Evolutionary conservation across 208 protist genomes (phyloP), one percentile per base, ranked within the genome.

Genomic region (Novymonas esmeraldas): DNA sequence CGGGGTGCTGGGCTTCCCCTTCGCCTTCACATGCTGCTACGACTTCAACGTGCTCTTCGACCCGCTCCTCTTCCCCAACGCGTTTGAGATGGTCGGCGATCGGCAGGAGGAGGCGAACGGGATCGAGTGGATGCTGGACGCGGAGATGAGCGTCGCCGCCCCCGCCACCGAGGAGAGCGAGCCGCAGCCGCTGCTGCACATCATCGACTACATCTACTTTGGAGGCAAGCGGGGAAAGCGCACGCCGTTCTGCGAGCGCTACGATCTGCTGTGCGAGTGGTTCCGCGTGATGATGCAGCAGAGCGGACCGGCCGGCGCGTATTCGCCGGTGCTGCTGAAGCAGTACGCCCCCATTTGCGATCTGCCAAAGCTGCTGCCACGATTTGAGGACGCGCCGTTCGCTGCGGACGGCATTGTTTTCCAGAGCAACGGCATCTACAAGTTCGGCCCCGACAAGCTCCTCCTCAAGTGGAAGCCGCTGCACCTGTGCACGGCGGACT

Each of bases 401-500:
- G 64, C 78, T 1, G 79, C 93, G 50, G 91, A 96, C 57, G 91
- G 91, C 38, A 70, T 96, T 14, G 79, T 96, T 6, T 94, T 96
- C 58, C 91, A 96, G 73, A 76, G 89, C 64, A 83, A 81, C 57
- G 70, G 75, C 24, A 28, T 78, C 39, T 96, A 96, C 72, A 75
- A 76, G 59, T 90, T 82, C 58, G 88, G 88, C 6, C 24, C 66
- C 0, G 91, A 96, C 74, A 87, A 81, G 60, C 58, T 70, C 18
- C 70, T 96, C 60, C 59, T 85, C 49, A 96, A 96, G 64, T 96
- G 91, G 91, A 96, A 96, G 69, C 88, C 91, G n/a, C 52, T 87
- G 49, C 64, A 80, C 18, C 70, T 88, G 22, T 96, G 91, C 78
- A 94, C 88, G 29, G 91, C 76, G 1, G 91, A 96, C 65, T 94